phyloP scores from a whole-genome alignment of 2,329 filamentous ascomycete genomes.

The Claviceps africana region DNA sequence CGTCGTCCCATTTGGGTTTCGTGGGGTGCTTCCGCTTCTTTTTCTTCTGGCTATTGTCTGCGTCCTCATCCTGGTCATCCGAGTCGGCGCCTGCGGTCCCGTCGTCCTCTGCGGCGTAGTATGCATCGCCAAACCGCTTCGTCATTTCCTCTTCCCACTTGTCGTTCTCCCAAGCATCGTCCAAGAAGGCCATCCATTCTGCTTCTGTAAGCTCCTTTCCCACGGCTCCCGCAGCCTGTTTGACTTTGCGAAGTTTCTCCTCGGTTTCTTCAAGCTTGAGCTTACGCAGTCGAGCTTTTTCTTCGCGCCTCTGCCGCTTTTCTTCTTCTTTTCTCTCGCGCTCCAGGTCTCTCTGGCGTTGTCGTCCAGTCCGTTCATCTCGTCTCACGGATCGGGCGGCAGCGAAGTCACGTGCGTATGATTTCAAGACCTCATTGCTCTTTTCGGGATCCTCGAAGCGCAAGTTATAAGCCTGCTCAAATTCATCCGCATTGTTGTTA shows the following conservation, averaged over 20 bases:
- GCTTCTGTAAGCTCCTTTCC: constrained; percentile 55
- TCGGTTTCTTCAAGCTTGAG: constrained; percentile 86
- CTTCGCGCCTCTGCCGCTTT: constrained; percentile 60
- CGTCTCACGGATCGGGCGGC: constrained; percentile 72
- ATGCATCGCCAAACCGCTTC: constrained; percentile 75
- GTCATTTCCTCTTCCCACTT: constrained; percentile 87
- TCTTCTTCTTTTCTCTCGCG: constrained; percentile 64
- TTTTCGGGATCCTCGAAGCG: constrained; percentile 86
- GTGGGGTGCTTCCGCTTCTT: constrained; percentile 33
- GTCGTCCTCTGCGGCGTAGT: constrained; percentile 64
- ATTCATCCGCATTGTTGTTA: constrained; percentile 67
- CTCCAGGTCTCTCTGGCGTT: constrained; percentile 67
- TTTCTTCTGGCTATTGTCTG: constrained; percentile 33
- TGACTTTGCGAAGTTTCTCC: constrained; percentile 74
- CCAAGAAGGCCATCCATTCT: constrained; percentile 73
- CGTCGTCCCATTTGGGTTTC: constrained; percentile 75
- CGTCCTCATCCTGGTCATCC: constrained; percentile 25
- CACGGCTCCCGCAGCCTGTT: constrained; percentile 68
- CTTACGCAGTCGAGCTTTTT: constrained; percentile 71
- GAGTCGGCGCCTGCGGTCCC: constrained; percentile 40
- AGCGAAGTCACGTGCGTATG: constrained; percentile 77
- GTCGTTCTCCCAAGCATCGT: constrained; percentile 78
- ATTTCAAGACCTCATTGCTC: constrained; percentile 74
- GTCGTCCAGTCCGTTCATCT: constrained; percentile 64
- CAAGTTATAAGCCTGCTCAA: constrained; percentile 88